A percentile compares a stretch with the other conserved stretches of the same genome.
phyloP scores from a whole-genome alignment of 345 rosid species.

The Gossypium thurberi region DNA sequence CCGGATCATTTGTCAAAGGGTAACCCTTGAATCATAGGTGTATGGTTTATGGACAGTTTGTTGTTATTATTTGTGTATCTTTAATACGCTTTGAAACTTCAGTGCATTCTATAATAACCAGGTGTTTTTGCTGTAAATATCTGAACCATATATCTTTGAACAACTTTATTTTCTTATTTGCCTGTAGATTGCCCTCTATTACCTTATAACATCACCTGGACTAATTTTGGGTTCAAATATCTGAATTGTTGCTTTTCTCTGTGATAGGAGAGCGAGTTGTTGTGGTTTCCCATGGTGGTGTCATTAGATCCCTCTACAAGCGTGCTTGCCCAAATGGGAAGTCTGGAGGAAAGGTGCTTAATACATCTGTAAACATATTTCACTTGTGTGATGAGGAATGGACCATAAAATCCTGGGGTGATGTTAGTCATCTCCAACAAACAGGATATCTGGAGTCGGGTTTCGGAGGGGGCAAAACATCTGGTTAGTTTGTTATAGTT shows the following conservation, averaged over 20 bases:
- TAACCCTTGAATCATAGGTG: neutral
- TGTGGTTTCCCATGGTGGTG: slow-evolving; percentile 80
- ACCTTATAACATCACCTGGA: neutral
- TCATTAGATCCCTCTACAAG: slow-evolving; percentile 54
- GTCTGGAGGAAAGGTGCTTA: slow-evolving; percentile 51
- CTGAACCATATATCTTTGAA: neutral
- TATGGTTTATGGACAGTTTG: neutral
- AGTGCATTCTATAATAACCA: neutral
- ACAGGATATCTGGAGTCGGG: slow-evolving; percentile 49
- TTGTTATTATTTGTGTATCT: neutral
- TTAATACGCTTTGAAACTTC: neutral
- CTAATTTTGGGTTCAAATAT: neutral
- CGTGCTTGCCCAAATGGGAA: slow-evolving; percentile 53
- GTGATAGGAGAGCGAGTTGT: slow-evolving; percentile 60
- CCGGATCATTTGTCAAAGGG: neutral
- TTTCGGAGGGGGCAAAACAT: slow-evolving; percentile 70
- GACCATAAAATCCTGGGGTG: slow-evolving; percentile 53
- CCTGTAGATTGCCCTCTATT: neutral
- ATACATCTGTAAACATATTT: slow-evolving; percentile 64
- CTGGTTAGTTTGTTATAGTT: slow-evolving; percentile 38
- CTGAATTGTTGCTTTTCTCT: neutral
- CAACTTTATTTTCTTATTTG: neutral
- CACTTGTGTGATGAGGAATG: slow-evolving; percentile 50
- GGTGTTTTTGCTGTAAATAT: too few species aligned
- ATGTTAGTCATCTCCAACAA: slow-evolving; percentile 53